Evolutionary conservation across 108 stramenopile genomes (phyloP).

Genomic region (Cyclotella kingstonii): DNA sequence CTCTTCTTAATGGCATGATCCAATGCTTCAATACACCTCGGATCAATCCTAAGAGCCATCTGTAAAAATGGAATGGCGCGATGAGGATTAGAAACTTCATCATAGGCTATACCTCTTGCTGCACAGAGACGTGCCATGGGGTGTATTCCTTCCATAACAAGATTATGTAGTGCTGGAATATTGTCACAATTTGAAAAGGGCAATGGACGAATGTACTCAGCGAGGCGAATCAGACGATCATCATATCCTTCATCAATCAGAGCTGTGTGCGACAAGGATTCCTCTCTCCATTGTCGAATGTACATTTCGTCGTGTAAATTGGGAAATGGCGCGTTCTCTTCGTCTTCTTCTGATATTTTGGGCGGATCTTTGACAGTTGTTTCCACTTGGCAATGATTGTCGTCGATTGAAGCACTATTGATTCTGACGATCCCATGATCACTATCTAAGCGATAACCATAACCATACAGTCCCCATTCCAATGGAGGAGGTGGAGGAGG

Average conservation of each 20-base stretch:
- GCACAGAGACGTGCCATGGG: constrained; percentile 62
- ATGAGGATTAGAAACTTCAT: constrained; percentile 65
- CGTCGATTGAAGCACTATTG: too few species aligned
- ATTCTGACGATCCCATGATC: not conserved
- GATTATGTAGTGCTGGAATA: not conserved
- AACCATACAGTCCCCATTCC: constrained; percentile 34
- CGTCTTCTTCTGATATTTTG: not conserved
- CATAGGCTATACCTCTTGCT: constrained; percentile 59
- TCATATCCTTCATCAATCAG: constrained; percentile 46
- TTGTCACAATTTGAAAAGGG: constrained; percentile 7
- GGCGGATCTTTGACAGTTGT: too few species aligned
- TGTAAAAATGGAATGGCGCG: constrained; percentile 63
- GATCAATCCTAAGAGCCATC: constrained; percentile 63
- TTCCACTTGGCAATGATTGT: too few species aligned
- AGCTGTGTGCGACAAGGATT: constrained; percentile 29
- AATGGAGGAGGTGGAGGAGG: constrained; percentile 35
- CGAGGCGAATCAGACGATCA: constrained; percentile 28
- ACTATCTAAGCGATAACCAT: constrained; percentile 15
- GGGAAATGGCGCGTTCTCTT: constrained; percentile 3
- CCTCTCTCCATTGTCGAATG: constrained; percentile 34
- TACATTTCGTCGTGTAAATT: constrained; percentile 24
- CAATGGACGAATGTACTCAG: constrained; percentile 9
- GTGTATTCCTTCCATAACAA: constrained; percentile 47
- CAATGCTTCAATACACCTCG: constrained; percentile 62
- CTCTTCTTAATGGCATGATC: constrained; percentile 51